Evolutionary conservation across 805 yeast species (phyloP), one percentile per base, ranked within the genome.

Genomic region (Wickerhamomyces chaumierensis): DNA sequence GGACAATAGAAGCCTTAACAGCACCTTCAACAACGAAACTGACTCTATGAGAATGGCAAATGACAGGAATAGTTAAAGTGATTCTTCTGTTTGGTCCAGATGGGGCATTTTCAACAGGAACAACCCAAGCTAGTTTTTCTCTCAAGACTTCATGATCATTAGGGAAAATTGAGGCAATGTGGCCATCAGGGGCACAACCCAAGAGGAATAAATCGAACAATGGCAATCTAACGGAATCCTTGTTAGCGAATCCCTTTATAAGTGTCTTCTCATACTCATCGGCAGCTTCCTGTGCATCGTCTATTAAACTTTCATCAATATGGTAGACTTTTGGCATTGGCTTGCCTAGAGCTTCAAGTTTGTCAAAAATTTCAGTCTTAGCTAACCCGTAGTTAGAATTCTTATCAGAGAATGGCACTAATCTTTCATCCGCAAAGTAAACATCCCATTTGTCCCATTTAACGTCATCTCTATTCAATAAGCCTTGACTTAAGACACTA

Each of bases 141-240:
- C 96, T 72, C 47, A 90, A 66, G 40, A 83, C 81, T 48, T 84
- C 92, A 53, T 84, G 92, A 44, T 62, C 64, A 56, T 81, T 81
- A 18, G 98, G 98, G 68, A 90, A 90, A 40, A 90, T 71, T n/a
- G 95, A 86, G 38, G 96, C 95, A 54, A 86, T 84, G 60, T 90
- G 98, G 18, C 98, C 98, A 60, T 90, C 98, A 3, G 97, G 97
- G 1, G 98, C 98, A 68, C 97, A 90, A 19, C 98, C 98, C 42
- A 92, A 68, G 47, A 92, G 66, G 45, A 92, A 73, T 39, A 92
- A 64, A 60, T 92, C 97, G 63, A 92, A 90, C 75, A 85, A 78
- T 42, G 98, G 98, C 44, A 90, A 70, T 62, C 88, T 87, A 40
- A 92, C 98, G 15, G 95, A 81, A 60, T 92, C 97, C 57, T 94